Base-by-base conservation (phyloP, 202 grass and related monocot species). In the Thinopyrum obtusiflorum region DNA sequence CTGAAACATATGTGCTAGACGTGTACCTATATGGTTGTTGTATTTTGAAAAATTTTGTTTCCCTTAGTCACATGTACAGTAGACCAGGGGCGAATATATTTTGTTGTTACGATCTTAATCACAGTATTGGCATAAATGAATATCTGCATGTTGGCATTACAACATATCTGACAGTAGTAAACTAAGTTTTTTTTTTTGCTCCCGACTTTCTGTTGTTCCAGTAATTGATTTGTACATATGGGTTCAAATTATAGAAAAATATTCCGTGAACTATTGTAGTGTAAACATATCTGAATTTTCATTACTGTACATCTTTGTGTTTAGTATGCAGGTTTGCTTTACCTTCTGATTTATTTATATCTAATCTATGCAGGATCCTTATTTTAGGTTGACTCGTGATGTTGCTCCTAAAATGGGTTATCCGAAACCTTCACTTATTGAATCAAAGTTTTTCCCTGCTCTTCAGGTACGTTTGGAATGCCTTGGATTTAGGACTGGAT, bases 381-480 rank as follows among this genome's bases (percentile, higher is more conserved):
- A 98, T 82, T 95, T 98, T 72, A 92, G 93, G 80, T 95, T 98
- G 95, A 98, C 95, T 44, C 93, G 95, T 47, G 95, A 98, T 77
- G 93, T 98, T 95, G 95, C 95, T 86, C 93, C 95, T 42, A 98
- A 89, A 86, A 88, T 98, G 86, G 89, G 88, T 69, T 90, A 93
- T 86, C 92, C 89, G 65, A 98, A 98, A 87, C 95, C 95, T 39
- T 68, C 95, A 51, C 64, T 95, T 59, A 92, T 98, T 79, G 89
- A 98, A 87, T 93, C 95, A n/a, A 93, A 83, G 85, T 98, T 98
- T 60, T 98, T 98, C 76, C 95, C 95, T 85, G 95, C 95, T 88
- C 93, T 98, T 74, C 93, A 98, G 91, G 96, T 92, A 92, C 11
- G 15, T 73, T 28, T 9, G 20, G 21, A 51, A 23, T 69, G 6